phyloP scores from a whole-genome alignment of 306 rosid genomes.

The Medicago truncatula region DNA sequence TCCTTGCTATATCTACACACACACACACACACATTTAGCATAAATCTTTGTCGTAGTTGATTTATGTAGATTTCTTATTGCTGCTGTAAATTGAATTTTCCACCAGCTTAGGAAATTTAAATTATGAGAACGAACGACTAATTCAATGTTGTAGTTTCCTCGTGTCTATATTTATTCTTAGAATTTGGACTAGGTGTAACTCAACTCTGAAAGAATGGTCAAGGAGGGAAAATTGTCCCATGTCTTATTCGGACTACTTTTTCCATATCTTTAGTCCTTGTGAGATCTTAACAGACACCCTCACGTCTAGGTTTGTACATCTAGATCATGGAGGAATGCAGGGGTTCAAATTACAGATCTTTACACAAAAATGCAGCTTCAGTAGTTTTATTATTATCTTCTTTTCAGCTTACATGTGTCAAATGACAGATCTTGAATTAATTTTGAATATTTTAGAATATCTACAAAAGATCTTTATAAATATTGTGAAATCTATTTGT shows the following conservation, averaged over 20 bases:
- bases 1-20: background rate
- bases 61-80: slow-evolving; percentile 29
- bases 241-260: background rate
- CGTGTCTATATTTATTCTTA: background rate
- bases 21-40: slow-evolving; percentile 13
- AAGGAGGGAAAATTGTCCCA: background rate
- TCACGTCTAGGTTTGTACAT: background rate
- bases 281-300: background rate
- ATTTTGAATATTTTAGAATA: background rate
- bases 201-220: background rate
- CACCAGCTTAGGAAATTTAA: background rate
- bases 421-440: too few species aligned
- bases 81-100: slow-evolving; percentile 16
- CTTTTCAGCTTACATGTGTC: too few species aligned
- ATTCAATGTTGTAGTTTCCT: background rate
- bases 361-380: background rate
- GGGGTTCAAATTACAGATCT: background rate
- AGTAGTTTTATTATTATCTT: background rate
- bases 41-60: slow-evolving; percentile 31
- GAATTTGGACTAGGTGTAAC: background rate
- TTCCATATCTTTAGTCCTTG: background rate
- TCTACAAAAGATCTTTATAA: background rate
- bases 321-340: background rate
- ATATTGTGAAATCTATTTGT: slow-evolving; percentile 1
- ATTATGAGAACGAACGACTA: background rate